phyloP scores from a whole-genome alignment of 73 alveolate species.

The Paraurostyla sp. region DNA sequence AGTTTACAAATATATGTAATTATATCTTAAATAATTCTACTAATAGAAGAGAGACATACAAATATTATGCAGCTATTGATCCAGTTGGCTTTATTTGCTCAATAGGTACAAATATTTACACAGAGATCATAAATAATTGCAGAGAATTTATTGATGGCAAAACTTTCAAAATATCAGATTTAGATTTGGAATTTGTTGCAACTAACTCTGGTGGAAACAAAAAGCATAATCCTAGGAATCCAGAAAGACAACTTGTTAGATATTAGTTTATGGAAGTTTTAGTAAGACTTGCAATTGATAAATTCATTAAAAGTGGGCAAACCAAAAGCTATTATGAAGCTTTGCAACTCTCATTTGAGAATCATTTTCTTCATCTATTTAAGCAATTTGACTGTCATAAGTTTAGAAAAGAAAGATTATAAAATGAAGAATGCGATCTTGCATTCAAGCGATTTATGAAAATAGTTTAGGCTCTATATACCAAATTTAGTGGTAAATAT shows the following conservation, averaged over 20 bases:
- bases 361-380: slow-evolving; percentile 53
- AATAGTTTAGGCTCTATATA: slow-evolving; percentile 48
- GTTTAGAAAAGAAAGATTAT: slow-evolving; percentile 69
- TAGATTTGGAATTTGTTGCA: slow-evolving; percentile 74
- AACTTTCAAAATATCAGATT: slow-evolving; percentile 65
- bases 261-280: slow-evolving; percentile 84
- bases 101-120: slow-evolving; percentile 69
- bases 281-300: slow-evolving; percentile 81
- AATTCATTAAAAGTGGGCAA: slow-evolving; percentile 69
- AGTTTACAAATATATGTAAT: slow-evolving; percentile 48
- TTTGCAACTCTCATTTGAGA: slow-evolving; percentile 25
- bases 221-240: slow-evolving; percentile 74
- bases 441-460: slow-evolving; percentile 39
- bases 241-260: slow-evolving; percentile 81
- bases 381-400: slow-evolving; percentile 65
- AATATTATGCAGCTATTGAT: slow-evolving; percentile 76
- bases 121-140: slow-evolving; percentile 69
- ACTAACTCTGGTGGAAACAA: slow-evolving; percentile 74
- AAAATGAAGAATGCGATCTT: slow-evolving; percentile 79
- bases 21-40: neutral
- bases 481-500: slow-evolving; percentile 76
- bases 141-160: slow-evolving; percentile 63
- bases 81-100: slow-evolving; percentile 69
- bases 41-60: slow-evolving; percentile 71
- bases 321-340: slow-evolving; percentile 65